Base-by-base conservation (phyloP, 257 asterid species). In the Thymus mandschuricus region DNA sequence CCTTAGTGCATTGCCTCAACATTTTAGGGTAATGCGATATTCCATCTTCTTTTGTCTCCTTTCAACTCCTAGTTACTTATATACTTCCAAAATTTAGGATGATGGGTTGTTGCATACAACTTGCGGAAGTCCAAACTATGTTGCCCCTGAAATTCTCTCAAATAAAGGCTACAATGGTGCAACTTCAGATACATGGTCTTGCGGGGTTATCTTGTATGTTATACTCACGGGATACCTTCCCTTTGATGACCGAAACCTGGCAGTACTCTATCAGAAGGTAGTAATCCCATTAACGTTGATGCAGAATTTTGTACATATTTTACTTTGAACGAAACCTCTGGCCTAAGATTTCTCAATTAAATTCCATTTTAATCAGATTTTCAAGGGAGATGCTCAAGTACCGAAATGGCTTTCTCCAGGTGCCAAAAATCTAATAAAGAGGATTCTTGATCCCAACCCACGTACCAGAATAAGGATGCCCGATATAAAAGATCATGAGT, bases 51-150 rank as follows among this genome's bases (percentile, higher is more conserved):
- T 66, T 35, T 7, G 21, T 74, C 12, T 73, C 9, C 54, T 75
- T 46, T 31, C 6, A 6, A 2, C 6, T 64, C 41, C 6, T 64
- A 28, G 34, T 64, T 59, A 49, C 49, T 60, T 62, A 56, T 68
- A 57, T 68, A 57, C 4, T 62, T 66, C 66, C 60, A 64, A 21
- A 77, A 34, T 68, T 35, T 81, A 94, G 99, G 96, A 82, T 38
- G 99, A 95, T 64, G 99, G 99, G 43, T 83, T 95, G 76, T 60
- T 95, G 81, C 99, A 95, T 73, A 95, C 99, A 62, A 89, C 98
- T 43, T 95, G 99, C 51, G 99, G 99, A 75, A 95, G 98, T 89
- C 99, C 99, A 75, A 95, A 95, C 72, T 95, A 95, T 56, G 99
- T 95, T 28, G 99, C 99, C 40, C 99, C 99, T 54, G 99, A 95